Evolutionary conservation across 2,329 filamentous ascomycete genomes (phyloP).

Genomic region (Talaromyces islandicus): DNA sequence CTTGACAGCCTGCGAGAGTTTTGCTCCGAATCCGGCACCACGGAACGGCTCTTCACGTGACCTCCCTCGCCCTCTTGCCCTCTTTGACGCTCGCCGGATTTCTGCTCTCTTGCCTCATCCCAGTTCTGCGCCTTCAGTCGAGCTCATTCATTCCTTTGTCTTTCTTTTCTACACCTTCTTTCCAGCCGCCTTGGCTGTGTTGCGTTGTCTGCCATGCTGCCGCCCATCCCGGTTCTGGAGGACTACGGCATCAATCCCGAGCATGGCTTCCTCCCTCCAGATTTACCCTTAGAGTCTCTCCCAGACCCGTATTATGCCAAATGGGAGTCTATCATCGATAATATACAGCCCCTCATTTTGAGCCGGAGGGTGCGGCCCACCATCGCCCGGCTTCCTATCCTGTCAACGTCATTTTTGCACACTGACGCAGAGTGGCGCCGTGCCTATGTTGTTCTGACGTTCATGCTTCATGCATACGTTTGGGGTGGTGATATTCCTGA

Average conservation of each 20-base stretch:
- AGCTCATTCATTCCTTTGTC: background rate
- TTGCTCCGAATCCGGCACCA: constrained; percentile 8
- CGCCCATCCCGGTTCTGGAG: constrained; percentile 48
- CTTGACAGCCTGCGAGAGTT: background rate
- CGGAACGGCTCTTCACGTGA: constrained; percentile 5
- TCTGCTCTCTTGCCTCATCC: background rate
- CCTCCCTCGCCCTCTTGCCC: constrained; percentile 5
- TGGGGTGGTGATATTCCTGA: constrained; percentile 75
- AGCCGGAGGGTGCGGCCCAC: constrained; percentile 75
- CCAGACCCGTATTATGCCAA: constrained; percentile 89
- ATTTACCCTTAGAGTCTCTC: constrained; percentile 70
- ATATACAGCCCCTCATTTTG: constrained; percentile 80
- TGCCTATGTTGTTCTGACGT: constrained; percentile 72
- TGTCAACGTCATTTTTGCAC: constrained; percentile 75
- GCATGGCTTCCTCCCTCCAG: constrained; percentile 81
- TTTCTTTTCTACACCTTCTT: background rate
- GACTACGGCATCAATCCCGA: constrained; percentile 64
- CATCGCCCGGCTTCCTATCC: constrained; percentile 72
- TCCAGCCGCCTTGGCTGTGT: background rate
- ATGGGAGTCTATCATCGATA: constrained; percentile 83
- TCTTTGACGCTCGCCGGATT: background rate
- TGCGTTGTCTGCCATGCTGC: constrained; percentile 31
- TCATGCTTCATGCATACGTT: constrained; percentile 78
- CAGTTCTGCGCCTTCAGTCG: background rate
- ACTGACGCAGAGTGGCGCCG: constrained; percentile 86